Base-by-base conservation (phyloP, 352 stramenopile species). In the Pythium aristosporum region DNA sequence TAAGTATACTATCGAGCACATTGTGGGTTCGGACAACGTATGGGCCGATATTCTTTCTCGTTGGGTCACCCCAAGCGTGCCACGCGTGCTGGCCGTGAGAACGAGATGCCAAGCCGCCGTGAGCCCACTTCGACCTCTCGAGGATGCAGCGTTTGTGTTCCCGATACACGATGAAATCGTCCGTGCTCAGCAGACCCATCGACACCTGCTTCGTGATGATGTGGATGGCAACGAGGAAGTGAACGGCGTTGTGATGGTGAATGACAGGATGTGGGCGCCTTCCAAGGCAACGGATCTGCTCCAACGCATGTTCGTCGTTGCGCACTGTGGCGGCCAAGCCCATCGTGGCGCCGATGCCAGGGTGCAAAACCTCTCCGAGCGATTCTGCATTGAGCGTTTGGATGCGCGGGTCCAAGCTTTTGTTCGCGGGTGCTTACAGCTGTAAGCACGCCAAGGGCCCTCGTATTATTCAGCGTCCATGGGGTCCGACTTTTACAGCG, bases 11-110 rank as follows among this genome's bases (percentile, higher is more conserved):
- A 68, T 68, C 18, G 61, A 68, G 21, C 61, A 68, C 20, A 36
- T 68, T 10, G 34, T 54, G 20, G 52, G 69, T 5, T 47, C 1
- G 5, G 4, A 59, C 44, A 74, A 80, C 23, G 57, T 69, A 0
- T 76, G 67, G 61, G 72, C 57, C 1, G 69, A 80, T 44, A 57
- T 79, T 2, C 43, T 69, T 11, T 72, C 61, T 9, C 47, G 72
- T 11, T 72, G 65, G 67, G 43, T 28, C 43, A 18, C 15, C 9
- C 43, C 18, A 50, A 28, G 10, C 15, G 15, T 25, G 43, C 10
- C 9, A 20, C 43, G 43, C 8, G 43, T 20, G 15, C 7, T 50
- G 20, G 43, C 43, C 10, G 43, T 50, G 43, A 9, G 43, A n/a
- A n/a, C n/a, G n/a, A n/a, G n/a, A n/a, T 28, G 43, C 43, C 43